A percentile compares a stretch with the other conserved stretches of the same genome.
These are phyloP conservation scores for Calonectria montana DNA, from an alignment of 2,329 filamentous ascomycete species.

Conservation along the genomic window DNA sequence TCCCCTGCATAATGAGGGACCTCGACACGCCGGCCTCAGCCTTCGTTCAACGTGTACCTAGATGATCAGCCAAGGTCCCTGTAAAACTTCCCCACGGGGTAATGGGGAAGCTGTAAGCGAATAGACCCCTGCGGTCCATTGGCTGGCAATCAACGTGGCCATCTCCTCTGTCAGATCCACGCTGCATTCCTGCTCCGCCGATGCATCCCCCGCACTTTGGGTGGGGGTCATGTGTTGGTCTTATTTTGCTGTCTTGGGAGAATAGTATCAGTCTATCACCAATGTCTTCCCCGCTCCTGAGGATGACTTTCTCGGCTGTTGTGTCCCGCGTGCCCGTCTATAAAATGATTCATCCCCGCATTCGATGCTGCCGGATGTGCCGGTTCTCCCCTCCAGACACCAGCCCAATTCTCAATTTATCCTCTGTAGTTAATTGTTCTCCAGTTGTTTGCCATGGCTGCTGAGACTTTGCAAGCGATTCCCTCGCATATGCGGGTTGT, in stretches of 20 bases:
- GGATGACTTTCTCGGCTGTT: neutral
- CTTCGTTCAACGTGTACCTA: neutral
- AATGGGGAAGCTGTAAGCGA: constrained; percentile 19
- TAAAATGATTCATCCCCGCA: neutral
- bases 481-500: constrained; percentile 22
- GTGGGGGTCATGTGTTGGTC: constrained; percentile 3
- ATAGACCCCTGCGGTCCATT: neutral
- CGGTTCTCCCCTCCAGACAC: neutral
- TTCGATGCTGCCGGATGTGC: neutral
- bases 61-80: neutral
- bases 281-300: constrained; percentile 14
- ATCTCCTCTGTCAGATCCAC: neutral
- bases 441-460: neutral
- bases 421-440: neutral
- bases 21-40: neutral
- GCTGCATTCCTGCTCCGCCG: neutral
- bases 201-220: constrained; percentile 16
- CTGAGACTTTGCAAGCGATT: neutral
- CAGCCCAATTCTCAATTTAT: neutral
- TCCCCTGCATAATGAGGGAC: neutral
- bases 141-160: neutral
- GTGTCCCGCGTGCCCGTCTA: neutral
- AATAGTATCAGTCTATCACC: neutral
- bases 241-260: neutral
- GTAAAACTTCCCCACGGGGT: neutral